Conservation (phyloP, 2,329 filamentous ascomycete species). For the Fusarium hainanense region DNA sequence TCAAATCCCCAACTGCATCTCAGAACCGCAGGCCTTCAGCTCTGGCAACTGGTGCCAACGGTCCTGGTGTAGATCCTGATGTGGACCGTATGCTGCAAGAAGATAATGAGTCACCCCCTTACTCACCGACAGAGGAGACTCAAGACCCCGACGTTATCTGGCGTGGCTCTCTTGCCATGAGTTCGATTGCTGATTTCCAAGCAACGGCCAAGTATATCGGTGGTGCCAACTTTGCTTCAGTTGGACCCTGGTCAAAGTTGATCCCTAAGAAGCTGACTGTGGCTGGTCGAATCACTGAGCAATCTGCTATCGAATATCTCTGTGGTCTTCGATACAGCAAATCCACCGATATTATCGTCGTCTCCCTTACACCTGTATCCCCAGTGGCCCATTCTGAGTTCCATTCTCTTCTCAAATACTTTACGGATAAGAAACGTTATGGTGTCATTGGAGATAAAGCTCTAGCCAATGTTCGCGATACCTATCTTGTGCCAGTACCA, state of each 20-base stretch:
- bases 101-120: constrained; percentile 81
- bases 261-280: constrained; percentile 77
- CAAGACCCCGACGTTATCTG: constrained; percentile 78
- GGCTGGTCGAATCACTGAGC: constrained; percentile 82
- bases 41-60: constrained; percentile 58
- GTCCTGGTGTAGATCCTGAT: constrained; percentile 82
- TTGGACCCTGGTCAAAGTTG: constrained; percentile 77
- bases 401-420: constrained; percentile 86
- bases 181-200: constrained; percentile 77
- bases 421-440: constrained; percentile 82
- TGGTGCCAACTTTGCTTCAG: constrained; percentile 78
- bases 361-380: constrained; percentile 75
- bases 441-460: constrained; percentile 86
- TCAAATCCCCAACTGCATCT: constrained; percentile 75
- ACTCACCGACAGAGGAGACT: constrained; percentile 81
- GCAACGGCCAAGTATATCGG: constrained; percentile 85
- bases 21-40: constrained; percentile 62
- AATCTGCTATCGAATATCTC: constrained; percentile 89
- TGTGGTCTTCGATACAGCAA: constrained; percentile 85
- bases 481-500: constrained; percentile 89
- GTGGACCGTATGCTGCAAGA: constrained; percentile 91
- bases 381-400: constrained; percentile 72
- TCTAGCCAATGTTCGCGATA: constrained; percentile 82
- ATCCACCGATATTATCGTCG: constrained; percentile 85
- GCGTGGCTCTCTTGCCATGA: constrained; percentile 82